phyloP scores from a whole-genome alignment of 257 asterid species.

The Nyctanthes arbortristis region DNA sequence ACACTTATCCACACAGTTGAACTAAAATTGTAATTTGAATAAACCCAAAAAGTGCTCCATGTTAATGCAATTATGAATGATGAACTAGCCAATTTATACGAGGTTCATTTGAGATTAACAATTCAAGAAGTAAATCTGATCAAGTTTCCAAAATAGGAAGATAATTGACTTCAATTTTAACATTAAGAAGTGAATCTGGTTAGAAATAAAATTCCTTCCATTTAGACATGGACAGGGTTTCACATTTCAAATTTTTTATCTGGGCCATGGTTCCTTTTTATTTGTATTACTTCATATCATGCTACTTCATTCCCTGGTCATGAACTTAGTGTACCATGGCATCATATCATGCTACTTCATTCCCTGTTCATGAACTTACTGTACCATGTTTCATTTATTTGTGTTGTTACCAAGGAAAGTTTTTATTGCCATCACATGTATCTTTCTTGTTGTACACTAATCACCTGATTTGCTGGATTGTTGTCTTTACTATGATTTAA shows the following conservation, averaged over 20 bases:
- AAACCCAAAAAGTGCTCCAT: no score
- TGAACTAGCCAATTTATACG: not conserved
- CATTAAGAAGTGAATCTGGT: not conserved
- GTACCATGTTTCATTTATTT: not conserved
- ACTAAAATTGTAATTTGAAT: no score
- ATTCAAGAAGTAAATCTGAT: not conserved
- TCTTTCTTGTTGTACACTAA: not conserved
- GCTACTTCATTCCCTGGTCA: not conserved
- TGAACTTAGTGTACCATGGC: no score
- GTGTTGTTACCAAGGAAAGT: not conserved
- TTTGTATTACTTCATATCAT: not conserved
- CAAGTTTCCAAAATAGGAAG: not conserved
- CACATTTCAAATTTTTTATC: no score
- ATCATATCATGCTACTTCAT: no score
- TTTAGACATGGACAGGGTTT: not conserved
- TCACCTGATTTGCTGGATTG: not conserved
- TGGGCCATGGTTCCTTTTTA: no score
- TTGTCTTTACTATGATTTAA: not conserved
- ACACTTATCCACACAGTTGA: no score
- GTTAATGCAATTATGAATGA: not conserved
- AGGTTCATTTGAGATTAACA: not conserved
- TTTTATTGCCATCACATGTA: not conserved
- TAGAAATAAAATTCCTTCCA: not conserved
- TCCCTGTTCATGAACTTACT: constrained; percentile 3
- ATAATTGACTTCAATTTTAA: not conserved